Conservation (phyloP, 192 early-diverging fungal genomes). For the Podila horticola region DNA sequence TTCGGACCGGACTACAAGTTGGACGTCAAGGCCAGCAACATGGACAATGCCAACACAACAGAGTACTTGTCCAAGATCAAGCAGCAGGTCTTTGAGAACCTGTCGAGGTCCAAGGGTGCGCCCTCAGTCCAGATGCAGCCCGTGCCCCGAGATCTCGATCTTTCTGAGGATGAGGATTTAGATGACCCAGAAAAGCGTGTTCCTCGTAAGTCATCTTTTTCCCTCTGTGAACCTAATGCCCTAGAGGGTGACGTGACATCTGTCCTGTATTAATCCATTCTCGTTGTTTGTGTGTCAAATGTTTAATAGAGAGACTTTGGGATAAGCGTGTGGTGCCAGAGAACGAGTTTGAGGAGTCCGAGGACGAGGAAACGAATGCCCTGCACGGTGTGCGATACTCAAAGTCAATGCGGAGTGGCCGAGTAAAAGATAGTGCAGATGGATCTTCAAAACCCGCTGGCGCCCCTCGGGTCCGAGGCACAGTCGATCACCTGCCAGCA, state of each 20-base stretch:
- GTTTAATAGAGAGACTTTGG: constrained; percentile 61
- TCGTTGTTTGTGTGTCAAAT: not conserved
- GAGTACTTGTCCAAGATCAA: constrained; percentile 84
- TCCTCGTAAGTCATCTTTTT: constrained; percentile 58
- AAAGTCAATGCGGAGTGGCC: constrained; percentile 20
- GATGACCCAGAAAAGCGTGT: constrained; percentile 69
- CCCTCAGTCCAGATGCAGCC: constrained; percentile 89
- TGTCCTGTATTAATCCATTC: not conserved
- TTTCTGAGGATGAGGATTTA: constrained; percentile 75
- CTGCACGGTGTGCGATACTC: constrained; percentile 36
- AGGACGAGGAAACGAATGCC: constrained; percentile 60
- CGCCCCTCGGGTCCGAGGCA: constrained; percentile 12
- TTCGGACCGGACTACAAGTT: constrained; percentile 92
- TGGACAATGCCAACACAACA: constrained; percentile 87
- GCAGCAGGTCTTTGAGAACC: constrained; percentile 68
- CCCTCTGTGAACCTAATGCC: not conserved
- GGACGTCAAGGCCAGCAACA: constrained; percentile 85
- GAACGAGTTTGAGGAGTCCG: constrained; percentile 79
- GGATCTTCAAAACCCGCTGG: constrained; percentile 22
- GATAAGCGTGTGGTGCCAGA: constrained; percentile 75
- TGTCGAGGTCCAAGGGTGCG: constrained; percentile 75
- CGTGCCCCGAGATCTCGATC: constrained; percentile 71
- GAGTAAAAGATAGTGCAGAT: not conserved
- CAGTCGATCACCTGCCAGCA: constrained; percentile 29
- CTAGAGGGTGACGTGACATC: not conserved